A percentile compares a stretch with the other conserved stretches of the same genome.
Evolutionary conservation across 768 basidiomycete species (phyloP).

Genomic region (Rhodotorula sphaerocarpa): DNA sequence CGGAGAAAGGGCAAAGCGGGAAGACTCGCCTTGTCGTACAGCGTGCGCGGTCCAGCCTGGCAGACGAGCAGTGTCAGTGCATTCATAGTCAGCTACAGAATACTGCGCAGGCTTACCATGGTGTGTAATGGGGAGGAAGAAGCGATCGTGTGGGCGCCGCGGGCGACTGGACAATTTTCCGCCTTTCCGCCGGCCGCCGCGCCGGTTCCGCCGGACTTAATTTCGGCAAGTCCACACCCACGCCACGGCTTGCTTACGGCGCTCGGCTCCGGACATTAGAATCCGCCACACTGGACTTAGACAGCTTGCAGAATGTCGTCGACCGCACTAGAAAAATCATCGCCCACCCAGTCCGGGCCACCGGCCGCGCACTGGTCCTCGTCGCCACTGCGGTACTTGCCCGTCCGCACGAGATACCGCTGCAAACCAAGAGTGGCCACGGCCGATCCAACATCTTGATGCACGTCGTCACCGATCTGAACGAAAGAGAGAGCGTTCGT

Average conservation of each 20-base stretch:
- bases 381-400: conserved; percentile 60
- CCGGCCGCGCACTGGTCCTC: conserved; percentile 45
- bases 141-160: no score
- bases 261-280: neutral
- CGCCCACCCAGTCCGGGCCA: conserved; percentile 11
- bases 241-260: no score
- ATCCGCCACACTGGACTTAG: neutral
- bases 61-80: neutral
- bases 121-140: no score
- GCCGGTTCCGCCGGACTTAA: no score
- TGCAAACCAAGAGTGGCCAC: conserved; percentile 56
- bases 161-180: no score
- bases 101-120: no score
- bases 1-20: neutral
- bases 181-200: no score
- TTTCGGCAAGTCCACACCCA: no score
- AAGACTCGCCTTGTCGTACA: conserved; percentile 68
- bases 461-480: conserved; percentile 61
- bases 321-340: conserved; percentile 18
- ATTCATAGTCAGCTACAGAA: neutral
- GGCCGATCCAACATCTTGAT: conserved; percentile 58
- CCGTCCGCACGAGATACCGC: conserved; percentile 62
- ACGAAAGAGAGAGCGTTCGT: conserved; percentile 43
- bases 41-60: conserved; percentile 50
- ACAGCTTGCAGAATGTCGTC: neutral